phyloP scores from a whole-genome alignment of 768 basidiomycete genomes.

The Tylopilus vinaceipallidus region DNA sequence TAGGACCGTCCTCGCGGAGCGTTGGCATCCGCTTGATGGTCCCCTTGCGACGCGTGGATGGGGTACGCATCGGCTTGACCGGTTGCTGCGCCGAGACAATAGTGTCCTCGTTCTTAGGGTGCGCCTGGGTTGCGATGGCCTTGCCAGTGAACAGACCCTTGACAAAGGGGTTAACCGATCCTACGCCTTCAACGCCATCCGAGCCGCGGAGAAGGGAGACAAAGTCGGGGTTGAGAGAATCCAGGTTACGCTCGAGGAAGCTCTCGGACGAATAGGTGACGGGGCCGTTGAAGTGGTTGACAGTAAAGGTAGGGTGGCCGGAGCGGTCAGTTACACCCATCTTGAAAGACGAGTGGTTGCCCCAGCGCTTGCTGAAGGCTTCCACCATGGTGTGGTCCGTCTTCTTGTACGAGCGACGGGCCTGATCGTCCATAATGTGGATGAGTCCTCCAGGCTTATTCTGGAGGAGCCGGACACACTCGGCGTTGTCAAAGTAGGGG shows the following conservation, averaged over 20 bases:
- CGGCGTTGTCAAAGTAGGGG: conserved; percentile 87
- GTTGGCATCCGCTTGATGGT: conserved; percentile 53
- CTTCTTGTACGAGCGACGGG: conserved; percentile 82
- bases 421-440: conserved; percentile 98
- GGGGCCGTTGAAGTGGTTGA: conserved; percentile 89
- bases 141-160: conserved; percentile 86
- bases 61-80: conserved; percentile 91
- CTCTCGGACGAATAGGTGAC: conserved; percentile 90
- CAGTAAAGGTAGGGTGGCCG: conserved; percentile 83
- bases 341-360: conserved; percentile 91
- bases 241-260: conserved; percentile 87
- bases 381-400: conserved; percentile 94
- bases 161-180: conserved; percentile 89
- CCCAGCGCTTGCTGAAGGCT: conserved; percentile 92
- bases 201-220: conserved; percentile 80
- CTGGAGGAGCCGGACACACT: conserved; percentile 84
- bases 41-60: conserved; percentile 82
- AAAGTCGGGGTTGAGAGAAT: conserved; percentile 90
- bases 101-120: conserved; percentile 91
- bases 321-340: conserved; percentile 69
- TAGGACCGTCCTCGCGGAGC: conserved; percentile 31
- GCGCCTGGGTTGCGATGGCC: conserved; percentile 88
- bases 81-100: conserved; percentile 93
- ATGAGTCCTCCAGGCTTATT: conserved; percentile 88
- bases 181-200: conserved; percentile 62